Percentiles rank a stretch among this genome's conserved stretches.
Conservation (phyloP, 75 land plant genomes). For the Chamaecyparis obtusa region DNA sequence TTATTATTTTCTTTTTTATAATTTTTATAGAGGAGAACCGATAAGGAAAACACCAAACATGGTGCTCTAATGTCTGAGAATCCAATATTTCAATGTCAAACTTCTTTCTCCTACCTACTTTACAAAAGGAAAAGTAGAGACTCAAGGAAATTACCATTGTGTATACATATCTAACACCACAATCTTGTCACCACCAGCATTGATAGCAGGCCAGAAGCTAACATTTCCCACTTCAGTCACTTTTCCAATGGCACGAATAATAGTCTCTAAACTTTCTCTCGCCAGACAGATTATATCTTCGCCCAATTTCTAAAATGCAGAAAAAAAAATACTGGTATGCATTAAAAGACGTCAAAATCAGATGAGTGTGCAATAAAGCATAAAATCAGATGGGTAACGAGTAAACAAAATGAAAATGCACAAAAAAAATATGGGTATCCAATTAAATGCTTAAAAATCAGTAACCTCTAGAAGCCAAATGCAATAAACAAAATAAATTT, state of each 20-base stretch:
- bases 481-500: not conserved
- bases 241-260: slow-evolving; percentile 37
- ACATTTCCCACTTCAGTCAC: slow-evolving; percentile 88
- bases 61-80: not conserved
- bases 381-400: not conserved
- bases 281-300: slow-evolving; percentile 5
- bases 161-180: slow-evolving; percentile 97
- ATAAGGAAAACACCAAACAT: no score
- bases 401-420: not conserved
- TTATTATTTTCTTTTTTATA: no score
- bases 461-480: not conserved
- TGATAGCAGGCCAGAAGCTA: slow-evolving; percentile 84
- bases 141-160: slow-evolving; percentile 52
- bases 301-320: not conserved
- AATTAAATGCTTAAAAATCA: not conserved
- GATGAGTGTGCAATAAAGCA: not conserved
- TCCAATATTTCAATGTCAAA: not conserved
- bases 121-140: not conserved
- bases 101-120: not conserved
- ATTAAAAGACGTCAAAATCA: not conserved
- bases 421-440: not conserved
- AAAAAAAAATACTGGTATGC: not conserved
- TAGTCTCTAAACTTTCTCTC: slow-evolving; percentile 44
- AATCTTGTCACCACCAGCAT: slow-evolving; percentile 63
- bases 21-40: no score